phyloP scores from a whole-genome alignment of 2,329 filamentous ascomycete species.

The Fusarium guadeloupense region DNA sequence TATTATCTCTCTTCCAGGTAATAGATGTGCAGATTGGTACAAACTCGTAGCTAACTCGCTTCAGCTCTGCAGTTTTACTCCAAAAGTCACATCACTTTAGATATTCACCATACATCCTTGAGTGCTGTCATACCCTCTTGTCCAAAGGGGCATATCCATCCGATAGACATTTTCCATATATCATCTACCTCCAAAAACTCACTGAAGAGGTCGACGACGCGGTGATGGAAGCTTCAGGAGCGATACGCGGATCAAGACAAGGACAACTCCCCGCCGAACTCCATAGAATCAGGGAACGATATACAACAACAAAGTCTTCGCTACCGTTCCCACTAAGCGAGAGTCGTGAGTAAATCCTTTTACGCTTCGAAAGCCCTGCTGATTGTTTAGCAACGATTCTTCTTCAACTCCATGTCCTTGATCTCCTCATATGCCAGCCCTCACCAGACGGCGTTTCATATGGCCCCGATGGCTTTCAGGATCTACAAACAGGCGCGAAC shows the following conservation, averaged over 20 bases:
- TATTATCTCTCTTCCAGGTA: constrained; percentile 49
- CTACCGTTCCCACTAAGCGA: constrained; percentile 44
- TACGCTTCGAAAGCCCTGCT: not conserved
- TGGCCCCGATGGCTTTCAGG: constrained; percentile 40
- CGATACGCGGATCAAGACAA: not conserved
- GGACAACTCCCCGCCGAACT: constrained; percentile 26
- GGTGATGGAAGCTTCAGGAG: constrained; percentile 21
- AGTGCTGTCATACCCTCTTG: constrained; percentile 38
- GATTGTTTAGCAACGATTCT: constrained; percentile 37
- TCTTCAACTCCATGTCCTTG: constrained; percentile 43
- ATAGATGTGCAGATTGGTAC: accelerated
- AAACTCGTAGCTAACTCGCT: not conserved
- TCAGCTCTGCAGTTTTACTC: constrained; percentile 38
- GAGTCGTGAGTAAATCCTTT: constrained; percentile 39
- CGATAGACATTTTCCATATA: constrained; percentile 45
- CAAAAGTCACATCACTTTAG: constrained; percentile 46
- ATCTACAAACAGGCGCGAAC: constrained; percentile 21
- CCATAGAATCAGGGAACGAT: constrained; percentile 30
- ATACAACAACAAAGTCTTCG: constrained; percentile 36
- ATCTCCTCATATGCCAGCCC: constrained; percentile 46
- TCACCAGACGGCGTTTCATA: constrained; percentile 41
- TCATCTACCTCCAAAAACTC: constrained; percentile 45
- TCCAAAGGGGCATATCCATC: constrained; percentile 17
- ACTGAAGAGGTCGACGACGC: constrained; percentile 46
- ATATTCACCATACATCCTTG: constrained; percentile 42